Base-by-base conservation (phyloP, 1,139 yeast species). In the Candida tropicalis region DNA sequence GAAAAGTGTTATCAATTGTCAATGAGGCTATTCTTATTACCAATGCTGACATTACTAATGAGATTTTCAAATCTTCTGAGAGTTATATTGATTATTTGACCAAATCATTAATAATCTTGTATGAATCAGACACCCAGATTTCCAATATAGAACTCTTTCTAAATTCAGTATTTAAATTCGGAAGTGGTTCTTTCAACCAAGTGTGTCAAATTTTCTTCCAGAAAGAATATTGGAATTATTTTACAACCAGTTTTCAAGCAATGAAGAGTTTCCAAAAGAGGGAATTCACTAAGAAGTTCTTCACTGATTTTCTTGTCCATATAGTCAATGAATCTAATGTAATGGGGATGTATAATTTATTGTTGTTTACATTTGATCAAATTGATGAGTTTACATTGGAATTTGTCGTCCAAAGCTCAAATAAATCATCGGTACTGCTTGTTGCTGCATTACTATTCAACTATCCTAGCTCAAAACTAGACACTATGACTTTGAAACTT, bases 201-300 rank as follows among this genome's bases (percentile, higher is more conserved):
- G 58, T 63, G 34, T 65, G 64, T 43, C 64, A 63, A 11, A 38
- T 46, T 4, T 42, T 66, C 37, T 64, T 72, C 42, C 46, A 45
- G 9, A 38, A 46, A 12, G 43, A 41, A 1, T 48, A 56, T 26
- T 65, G 67, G 65, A 41, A 32, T 1, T 47, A 44, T 22, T 60
- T 67, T 37, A 23, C 48, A 4, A 29, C 25, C 1, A 51, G 60
- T 1, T 53, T 55, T 29, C 26, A 45, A 3, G n/a, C 38, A 1
- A 55, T 68, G 66, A 66, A 60, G 41, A 54, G 53, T 4, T 59
- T 58, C 35, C 70, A 70, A 37, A 55, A 54, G 35, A 63, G 54
- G 34, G 55, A 49, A 18, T 44, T 59, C 10, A 40, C 62, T 8
- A 40, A 35, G 20, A 45, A 41, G 17, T 35, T 53, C 5, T 44